phyloP scores from a whole-genome alignment of 1,284 basidiomycete species.

The Rhodotorula sp. region DNA sequence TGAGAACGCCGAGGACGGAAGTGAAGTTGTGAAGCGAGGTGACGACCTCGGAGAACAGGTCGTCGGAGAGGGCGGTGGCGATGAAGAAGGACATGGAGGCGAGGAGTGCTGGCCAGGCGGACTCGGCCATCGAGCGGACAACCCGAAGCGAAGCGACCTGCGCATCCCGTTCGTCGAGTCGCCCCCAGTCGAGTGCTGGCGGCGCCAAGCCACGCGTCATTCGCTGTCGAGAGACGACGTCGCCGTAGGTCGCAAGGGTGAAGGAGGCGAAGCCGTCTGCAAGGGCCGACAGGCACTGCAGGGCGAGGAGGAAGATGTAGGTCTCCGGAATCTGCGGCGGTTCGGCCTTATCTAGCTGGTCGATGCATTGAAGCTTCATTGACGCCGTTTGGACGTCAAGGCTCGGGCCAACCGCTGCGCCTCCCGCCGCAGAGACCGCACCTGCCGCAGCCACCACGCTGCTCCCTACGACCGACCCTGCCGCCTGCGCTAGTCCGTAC shows the following conservation, averaged over 20 bases:
- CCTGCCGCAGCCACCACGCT: slow-evolving; percentile 64
- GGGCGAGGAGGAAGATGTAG: slow-evolving; percentile 84
- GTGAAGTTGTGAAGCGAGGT: slow-evolving; percentile 78
- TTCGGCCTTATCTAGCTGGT: slow-evolving; percentile 93
- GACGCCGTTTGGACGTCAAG: slow-evolving; percentile 20
- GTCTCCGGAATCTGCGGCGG: slow-evolving; percentile 86
- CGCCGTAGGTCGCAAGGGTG: slow-evolving; percentile 65
- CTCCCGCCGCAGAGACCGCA: slow-evolving; percentile 59
- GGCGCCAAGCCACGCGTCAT: slow-evolving; percentile 58
- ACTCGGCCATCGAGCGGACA: slow-evolving; percentile 73
- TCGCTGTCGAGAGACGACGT: slow-evolving; percentile 51
- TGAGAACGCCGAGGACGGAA: slow-evolving; percentile 83
- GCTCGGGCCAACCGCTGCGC: slow-evolving; percentile 67
- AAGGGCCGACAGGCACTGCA: slow-evolving; percentile 82
- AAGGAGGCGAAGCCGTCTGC: slow-evolving; percentile 81
- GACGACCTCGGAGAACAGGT: slow-evolving; percentile 79
- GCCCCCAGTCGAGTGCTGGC: slow-evolving; percentile 63
- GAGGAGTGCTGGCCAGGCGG: slow-evolving; percentile 83
- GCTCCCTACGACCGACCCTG: slow-evolving; percentile 61
- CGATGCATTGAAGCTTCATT: slow-evolving; percentile 63
- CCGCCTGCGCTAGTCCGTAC: slow-evolving; percentile 60
- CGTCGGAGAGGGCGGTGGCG: slow-evolving; percentile 80
- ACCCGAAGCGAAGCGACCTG: slow-evolving; percentile 56
- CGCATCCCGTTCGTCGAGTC: slow-evolving; percentile 52
- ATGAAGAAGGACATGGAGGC: slow-evolving; percentile 86